Evolutionary conservation across 306 rosid species (phyloP), one percentile per base, ranked within the genome.

Genomic region (Aeschynomene evenia): DNA sequence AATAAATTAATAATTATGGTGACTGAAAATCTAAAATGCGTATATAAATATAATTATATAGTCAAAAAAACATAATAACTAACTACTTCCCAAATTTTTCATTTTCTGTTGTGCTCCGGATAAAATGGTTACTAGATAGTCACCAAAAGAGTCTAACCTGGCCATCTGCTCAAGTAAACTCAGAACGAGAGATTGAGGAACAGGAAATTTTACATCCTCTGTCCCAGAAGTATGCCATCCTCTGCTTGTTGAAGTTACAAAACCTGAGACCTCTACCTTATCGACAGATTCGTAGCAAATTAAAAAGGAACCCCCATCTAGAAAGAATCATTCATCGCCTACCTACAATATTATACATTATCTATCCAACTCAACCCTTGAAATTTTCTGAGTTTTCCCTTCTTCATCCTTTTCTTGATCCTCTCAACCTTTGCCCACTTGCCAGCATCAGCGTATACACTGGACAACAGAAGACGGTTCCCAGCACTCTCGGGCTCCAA

Each of bases 291-390:
- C 12, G 56, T 37, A 8, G 46, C 72, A 42, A 63, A 24, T 56
- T 26, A 54, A 36, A 55, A 54, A 64, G 39, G 63, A 70, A 40
- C 28, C 66, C 9, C 42, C 56, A 28, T 29, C 40, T 40, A 68
- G 36, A 76, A 68, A 61, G 52, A 69, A 77, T 20, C 15, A 62
- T 15, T 52, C 23, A 68, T 52, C 23, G 61, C 37, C 52, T 20
- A 50, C 37, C 59, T 29, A 28, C 42, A 42, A 74, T 62, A 24
- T 78, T 70, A 82, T 64, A 22, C 73, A 63, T 76, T 77, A 72
- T 82, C 88, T 64, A 84, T 85, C 97, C 98, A 90, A 85, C 98
- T 93, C 83, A 88, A 84, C 16, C 97, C 97, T 24, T 89, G 87
- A 71, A 90, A 78, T 74, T 82, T 88, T 53, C 69, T 83, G 2